phyloP scores from a whole-genome alignment of 148 eudicot genomes.

The Cornus suecica region DNA sequence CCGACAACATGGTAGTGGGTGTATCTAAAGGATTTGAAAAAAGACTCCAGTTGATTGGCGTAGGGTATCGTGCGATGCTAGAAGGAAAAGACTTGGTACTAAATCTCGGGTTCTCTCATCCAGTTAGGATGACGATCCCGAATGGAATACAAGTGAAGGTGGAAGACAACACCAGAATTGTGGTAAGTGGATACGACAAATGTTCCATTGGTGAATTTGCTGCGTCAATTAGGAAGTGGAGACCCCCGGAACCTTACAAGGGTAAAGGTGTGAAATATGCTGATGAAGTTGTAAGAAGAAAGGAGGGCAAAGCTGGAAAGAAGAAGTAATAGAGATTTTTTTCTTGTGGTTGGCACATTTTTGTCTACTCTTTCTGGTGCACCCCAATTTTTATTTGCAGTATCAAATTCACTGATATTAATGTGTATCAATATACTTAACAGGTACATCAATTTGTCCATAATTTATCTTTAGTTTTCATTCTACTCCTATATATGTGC shows the following conservation, averaged over 20 bases:
- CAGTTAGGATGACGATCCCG: slow-evolving; percentile 74
- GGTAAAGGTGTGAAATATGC: slow-evolving; percentile 91
- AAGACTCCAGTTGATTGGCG: slow-evolving; percentile 78
- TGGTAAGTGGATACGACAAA: slow-evolving; percentile 76
- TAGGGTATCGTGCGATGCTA: slow-evolving; percentile 83
- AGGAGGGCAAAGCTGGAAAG: slow-evolving; percentile 98
- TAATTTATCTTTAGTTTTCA: not conserved
- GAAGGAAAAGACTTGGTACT: slow-evolving; percentile 77
- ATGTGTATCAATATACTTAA: not conserved
- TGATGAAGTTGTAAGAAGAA: slow-evolving; percentile 74
- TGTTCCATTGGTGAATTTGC: slow-evolving; percentile 84
- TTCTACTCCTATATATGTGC: too few species aligned
- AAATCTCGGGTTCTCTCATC: slow-evolving; percentile 90
- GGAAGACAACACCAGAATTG: slow-evolving; percentile 75
- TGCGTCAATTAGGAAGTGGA: slow-evolving; percentile 84
- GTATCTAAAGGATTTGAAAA: slow-evolving; percentile 92
- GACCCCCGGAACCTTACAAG: slow-evolving; percentile 98
- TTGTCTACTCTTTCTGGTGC: not conserved
- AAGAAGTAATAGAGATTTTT: slow-evolving; percentile 42
- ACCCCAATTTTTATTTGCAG: not conserved
- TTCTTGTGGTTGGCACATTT: not conserved
- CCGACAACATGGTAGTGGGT: slow-evolving; percentile 88
- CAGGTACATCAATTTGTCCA: not conserved
- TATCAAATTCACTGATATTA: not conserved
- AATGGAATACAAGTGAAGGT: slow-evolving; percentile 66